Evolutionary conservation across 2,329 filamentous ascomycete species (phyloP), one percentile per base, ranked within the genome.

Genomic region (Emergomyces pasteurianus): DNA sequence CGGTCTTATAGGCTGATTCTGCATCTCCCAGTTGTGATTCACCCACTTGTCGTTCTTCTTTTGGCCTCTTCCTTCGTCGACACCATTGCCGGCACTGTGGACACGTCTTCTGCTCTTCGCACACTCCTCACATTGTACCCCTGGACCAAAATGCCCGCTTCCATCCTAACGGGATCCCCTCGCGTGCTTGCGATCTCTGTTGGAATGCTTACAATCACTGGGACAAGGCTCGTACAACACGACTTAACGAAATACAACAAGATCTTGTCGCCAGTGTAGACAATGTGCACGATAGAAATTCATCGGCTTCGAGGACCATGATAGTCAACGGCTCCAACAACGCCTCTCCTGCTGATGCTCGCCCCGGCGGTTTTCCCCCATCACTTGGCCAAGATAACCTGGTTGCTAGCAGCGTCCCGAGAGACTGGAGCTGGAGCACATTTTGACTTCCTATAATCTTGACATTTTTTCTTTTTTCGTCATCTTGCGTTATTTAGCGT

Each of bases 51-150:
- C 78, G 79, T 57, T 79, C 79, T 49, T 77, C 79, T 23, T 87
- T 87, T 69, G 79, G 81, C 52, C 77, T 86, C 68, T 83, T 84
- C 72, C 77, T 81, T 58, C 83, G 84, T 58, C 83, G 83, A 61
- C 84, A 87, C 68, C 84, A 87, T 72, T 87, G 84, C 72, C 81
- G 84, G 61, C 83, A 85, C 66, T 87, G 84, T 66, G 84, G 84
- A 50, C 81, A 85, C 67, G 81, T 87, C 67, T 86, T 86, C 69
- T 87, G 84, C 73, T 78, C 79, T 62, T 76, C 79, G 40, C 84
- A 87, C 73, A 81, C 80, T 57, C 75, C 78, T 53, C 77, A 80
- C 67, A 72, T 75, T 56, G 81, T 86, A 12, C 82, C 81, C 8
- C 80, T 87, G 18, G 83, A 86, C 67, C 84, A 86, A 71, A 77